phyloP scores from a whole-genome alignment of 306 rosid genomes.

The Quillaja saponaria region DNA sequence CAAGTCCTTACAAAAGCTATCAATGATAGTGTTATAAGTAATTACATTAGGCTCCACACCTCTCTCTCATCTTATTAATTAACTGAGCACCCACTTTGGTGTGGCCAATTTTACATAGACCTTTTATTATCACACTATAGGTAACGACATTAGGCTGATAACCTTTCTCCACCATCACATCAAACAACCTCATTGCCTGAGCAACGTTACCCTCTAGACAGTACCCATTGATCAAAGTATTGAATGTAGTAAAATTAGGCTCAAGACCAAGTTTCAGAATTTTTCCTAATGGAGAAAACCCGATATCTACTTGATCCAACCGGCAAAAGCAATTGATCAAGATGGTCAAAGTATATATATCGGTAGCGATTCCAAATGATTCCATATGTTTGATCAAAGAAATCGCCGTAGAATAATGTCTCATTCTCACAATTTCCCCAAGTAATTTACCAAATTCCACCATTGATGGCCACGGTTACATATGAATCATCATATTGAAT shows the following conservation, averaged over 20 bases:
- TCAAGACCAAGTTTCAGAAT: conserved; percentile 27
- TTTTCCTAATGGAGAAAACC: conserved; percentile 27
- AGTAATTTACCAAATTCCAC: conserved; percentile 32
- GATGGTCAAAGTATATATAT: conserved; percentile 32
- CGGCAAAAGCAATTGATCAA: conserved; percentile 34
- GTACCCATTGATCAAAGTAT: conserved; percentile 35
- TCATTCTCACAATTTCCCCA: conserved; percentile 27
- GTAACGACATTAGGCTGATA: conserved; percentile 23
- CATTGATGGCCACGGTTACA: conserved; percentile 21
- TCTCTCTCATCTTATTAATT: conserved; percentile 25
- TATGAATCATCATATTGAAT: conserved; percentile 34
- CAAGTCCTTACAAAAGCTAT: conserved; percentile 29
- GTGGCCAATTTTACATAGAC: conserved; percentile 31
- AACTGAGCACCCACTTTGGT: conserved; percentile 10
- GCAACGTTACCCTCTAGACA: conserved; percentile 16
- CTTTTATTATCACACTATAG: conserved; percentile 29
- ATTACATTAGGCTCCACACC: conserved; percentile 14
- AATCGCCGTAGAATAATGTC: conserved; percentile 20
- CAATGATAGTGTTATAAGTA: conserved; percentile 29
- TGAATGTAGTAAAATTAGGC: conserved; percentile 9
- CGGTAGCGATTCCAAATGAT: not conserved
- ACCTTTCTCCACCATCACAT: conserved; percentile 7
- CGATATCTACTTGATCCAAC: conserved; percentile 1
- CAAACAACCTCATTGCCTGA: not conserved
- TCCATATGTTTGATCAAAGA: conserved; percentile 23